Conservation (phyloP, 805 yeast genomes). For the Brettanomyces nanus region DNA sequence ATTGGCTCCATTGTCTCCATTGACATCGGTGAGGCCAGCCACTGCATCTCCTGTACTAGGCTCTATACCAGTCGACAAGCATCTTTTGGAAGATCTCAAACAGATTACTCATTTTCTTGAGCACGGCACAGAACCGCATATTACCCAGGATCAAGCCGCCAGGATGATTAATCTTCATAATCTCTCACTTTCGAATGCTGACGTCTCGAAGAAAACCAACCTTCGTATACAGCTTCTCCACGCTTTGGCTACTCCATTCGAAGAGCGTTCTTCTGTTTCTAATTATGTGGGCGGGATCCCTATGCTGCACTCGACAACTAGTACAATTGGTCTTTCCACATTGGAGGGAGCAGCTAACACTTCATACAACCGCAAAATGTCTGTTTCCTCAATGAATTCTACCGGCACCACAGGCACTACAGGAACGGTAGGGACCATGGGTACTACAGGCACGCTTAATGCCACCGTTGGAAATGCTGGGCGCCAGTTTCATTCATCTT, state of each 20-base stretch:
- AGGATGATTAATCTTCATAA: conserved; percentile 49
- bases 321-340: conserved; percentile 7
- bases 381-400: conserved; percentile 1
- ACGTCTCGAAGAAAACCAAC: conserved; percentile 30
- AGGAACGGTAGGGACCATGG: conserved; percentile 26
- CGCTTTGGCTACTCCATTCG: conserved; percentile 63
- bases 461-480: too few relatives aligned
- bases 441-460: conserved; percentile 1
- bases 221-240: conserved; percentile 42
- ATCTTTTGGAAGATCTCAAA: conserved; percentile 34
- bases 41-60: conserved; percentile 1
- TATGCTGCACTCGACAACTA: conserved; percentile 16
- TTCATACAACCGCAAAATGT: conserved; percentile 2
- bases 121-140: conserved; percentile 22
- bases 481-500: conserved; percentile 45
- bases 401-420: conserved; percentile 16
- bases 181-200: conserved; percentile 36
- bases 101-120: conserved; percentile 43
- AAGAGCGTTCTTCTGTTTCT: conserved; percentile 27
- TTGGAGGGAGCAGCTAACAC: neutral
- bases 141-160: conserved; percentile 18
- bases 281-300: conserved; percentile 20
- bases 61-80: conserved; percentile 8
- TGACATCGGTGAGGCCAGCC: conserved; percentile 1
- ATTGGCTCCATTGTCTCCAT: neutral